Percentiles rank a stretch among this genome's conserved stretches.
Conservation (phyloP, 495 filamentous ascomycete species). For the Alectoria sarmentosa region DNA sequence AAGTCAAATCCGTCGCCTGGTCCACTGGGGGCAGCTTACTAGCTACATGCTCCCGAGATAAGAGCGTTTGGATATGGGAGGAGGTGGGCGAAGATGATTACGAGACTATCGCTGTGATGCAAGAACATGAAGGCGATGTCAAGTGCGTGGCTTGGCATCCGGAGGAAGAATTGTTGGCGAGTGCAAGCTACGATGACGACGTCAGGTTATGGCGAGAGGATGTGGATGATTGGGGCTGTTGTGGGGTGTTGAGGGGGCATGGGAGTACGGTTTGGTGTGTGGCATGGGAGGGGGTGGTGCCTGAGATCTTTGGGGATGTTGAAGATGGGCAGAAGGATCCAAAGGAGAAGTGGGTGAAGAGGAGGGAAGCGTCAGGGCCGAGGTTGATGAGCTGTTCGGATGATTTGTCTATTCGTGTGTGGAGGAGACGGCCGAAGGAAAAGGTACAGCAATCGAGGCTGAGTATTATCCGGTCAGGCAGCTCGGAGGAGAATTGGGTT, state of each 20-base stretch:
- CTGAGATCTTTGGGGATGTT: neutral
- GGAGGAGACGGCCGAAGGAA: constrained; percentile 57
- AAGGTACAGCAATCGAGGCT: constrained; percentile 50
- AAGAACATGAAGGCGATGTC: constrained; percentile 90
- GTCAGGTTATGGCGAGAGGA: constrained; percentile 86
- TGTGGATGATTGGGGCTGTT: constrained; percentile 84
- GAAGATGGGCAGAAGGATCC: constrained; percentile 21
- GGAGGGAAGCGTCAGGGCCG: constrained; percentile 46
- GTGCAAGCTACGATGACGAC: constrained; percentile 86
- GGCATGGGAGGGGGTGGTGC: constrained; percentile 58
- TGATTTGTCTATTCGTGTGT: constrained; percentile 69
- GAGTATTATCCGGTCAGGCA: constrained; percentile 69
- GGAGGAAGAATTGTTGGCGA: constrained; percentile 71
- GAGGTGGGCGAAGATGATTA: constrained; percentile 90
- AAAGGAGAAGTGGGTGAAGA: constrained; percentile 35
- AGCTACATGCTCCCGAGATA: constrained; percentile 86
- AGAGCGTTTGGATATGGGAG: constrained; percentile 99
- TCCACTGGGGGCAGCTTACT: constrained; percentile 71
- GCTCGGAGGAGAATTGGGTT: constrained; percentile 72
- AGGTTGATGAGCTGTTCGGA: constrained; percentile 72
- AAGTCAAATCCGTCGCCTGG: constrained; percentile 84
- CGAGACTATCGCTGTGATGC: constrained; percentile 90
- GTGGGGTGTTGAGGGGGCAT: constrained; percentile 74
- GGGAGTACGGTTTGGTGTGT: constrained; percentile 78
- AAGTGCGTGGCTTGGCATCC: constrained; percentile 92